Evolutionary conservation across 441 rosid genomes (phyloP), one percentile per base, ranked within the genome.

Genomic region (Biscutella auriculata): DNA sequence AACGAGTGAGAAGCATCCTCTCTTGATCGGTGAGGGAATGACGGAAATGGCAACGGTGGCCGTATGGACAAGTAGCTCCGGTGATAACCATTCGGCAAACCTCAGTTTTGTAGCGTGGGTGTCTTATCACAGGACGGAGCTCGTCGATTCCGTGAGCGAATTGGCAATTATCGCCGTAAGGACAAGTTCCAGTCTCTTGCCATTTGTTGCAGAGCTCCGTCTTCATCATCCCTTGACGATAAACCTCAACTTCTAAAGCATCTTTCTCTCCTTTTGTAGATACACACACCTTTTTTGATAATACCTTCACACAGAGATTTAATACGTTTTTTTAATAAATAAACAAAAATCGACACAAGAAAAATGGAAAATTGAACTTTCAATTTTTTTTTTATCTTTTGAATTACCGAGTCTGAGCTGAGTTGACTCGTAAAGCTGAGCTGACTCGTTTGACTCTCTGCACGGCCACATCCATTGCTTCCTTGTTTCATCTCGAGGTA

Each of bases 171-270:
- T 74, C 76, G 3, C 76, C 86, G 47, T 85, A 85, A 3, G 88
- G 82, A 56, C 96, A 88, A 11, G 73, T 40, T n/a, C 95, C 85
- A 0, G 80, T 88, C 74, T 84, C 81, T 74, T 88, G 82, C 97
- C 97, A 88, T 54, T 85, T 88, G 82, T 85, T 82, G 77, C 95
- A 88, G 1, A 88, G 78, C 81, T 88, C 96, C 32, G 95, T 85
- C 79, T 82, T 83, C 59, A 56, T 63, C 85, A 69, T 80, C 63
- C 95, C 96, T 73, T 85, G 96, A 57, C 73, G 79, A 73, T 65
- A 80, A 4, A 77, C 81, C 12, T 82, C 90, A 34, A 79, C 47
- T 27, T 79, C 84, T 65, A 77, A 33, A 3, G 72, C 77, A 29
- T 74, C 79, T 19, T 72, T 77, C 59, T 79, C 89, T 49, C 72